A percentile compares a stretch with the other conserved stretches of the same genome.
phyloP scores from a whole-genome alignment of 2,329 filamentous ascomycete species.

The Cladosporium sp. region DNA sequence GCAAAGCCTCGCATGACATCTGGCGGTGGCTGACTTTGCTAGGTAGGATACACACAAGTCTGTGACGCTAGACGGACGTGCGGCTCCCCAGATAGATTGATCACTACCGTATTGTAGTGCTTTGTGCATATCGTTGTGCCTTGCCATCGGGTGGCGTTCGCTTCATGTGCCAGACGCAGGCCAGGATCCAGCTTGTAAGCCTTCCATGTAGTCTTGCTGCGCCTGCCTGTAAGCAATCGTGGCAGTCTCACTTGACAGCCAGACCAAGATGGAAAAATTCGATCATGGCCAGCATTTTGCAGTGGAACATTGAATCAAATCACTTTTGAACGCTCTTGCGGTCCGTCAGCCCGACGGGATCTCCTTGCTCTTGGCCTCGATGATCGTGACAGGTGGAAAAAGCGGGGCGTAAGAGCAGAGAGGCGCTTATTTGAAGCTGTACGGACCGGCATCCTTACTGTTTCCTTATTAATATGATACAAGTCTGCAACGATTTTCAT shows the following conservation, averaged over 20 bases:
- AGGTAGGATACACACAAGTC: background rate
- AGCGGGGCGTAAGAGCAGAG: background rate
- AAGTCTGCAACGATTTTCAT: too few relatives aligned
- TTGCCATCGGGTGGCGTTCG: background rate
- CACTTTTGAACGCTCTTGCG: background rate
- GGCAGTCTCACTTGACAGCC: too few relatives aligned
- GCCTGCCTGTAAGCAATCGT: too few relatives aligned
- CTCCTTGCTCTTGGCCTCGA: background rate
- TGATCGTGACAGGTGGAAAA: background rate
- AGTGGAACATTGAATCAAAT: too few relatives aligned
- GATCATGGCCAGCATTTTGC: too few relatives aligned
- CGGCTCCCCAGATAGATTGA: slow-evolving; percentile 2
- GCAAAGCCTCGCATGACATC: slow-evolving; percentile 6
- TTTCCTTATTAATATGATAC: background rate
- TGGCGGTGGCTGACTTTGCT: background rate
- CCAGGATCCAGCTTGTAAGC: too few relatives aligned
- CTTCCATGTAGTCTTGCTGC: too few relatives aligned
- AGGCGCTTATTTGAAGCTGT: slow-evolving; percentile 1
- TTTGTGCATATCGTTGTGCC: background rate
- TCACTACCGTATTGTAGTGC: background rate
- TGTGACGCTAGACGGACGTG: background rate
- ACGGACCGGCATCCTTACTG: background rate
- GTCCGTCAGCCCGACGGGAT: background rate
- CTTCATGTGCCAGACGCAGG: background rate
- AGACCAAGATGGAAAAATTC: too few relatives aligned